Percentiles rank a stretch among this genome's conserved stretches.
Evolutionary conservation across 2,329 filamentous ascomycete species (phyloP).

Genomic region (Aspergillus ustus): DNA sequence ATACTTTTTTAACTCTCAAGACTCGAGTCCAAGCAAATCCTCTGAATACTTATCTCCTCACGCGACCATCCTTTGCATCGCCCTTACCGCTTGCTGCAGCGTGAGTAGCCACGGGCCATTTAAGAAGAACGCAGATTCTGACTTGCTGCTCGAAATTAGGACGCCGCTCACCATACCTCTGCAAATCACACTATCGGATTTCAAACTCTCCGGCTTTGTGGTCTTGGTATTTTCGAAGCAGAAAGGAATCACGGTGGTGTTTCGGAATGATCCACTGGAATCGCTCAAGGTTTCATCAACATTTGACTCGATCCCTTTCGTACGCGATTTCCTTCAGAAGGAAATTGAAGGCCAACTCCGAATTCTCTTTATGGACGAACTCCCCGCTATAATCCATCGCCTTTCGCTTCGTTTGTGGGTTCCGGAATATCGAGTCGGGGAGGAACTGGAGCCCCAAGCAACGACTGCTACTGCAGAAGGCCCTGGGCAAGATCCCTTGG

Average conservation of each 20-base stretch:
- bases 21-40: conserved; percentile 98
- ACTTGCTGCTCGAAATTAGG: conserved; percentile 31
- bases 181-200: conserved; percentile 93
- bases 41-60: conserved; percentile 91
- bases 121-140: not conserved
- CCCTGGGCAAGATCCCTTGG: conserved; percentile 75
- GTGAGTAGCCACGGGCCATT: conserved; percentile 38
- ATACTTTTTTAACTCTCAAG: conserved; percentile 92
- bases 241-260: conserved; percentile 94
- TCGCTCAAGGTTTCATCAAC: conserved; percentile 98
- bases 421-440: conserved; percentile 76
- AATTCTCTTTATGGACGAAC: conserved; percentile 95
- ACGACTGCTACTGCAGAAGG: conserved; percentile 61
- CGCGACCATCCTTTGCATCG: conserved; percentile 89
- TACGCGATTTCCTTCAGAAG: conserved; percentile 93
- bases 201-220: conserved; percentile 94
- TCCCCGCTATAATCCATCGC: conserved; percentile 94
- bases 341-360: conserved; percentile 94
- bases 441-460: conserved; percentile 59
- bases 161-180: conserved; percentile 95
- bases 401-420: conserved; percentile 88
- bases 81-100: conserved; percentile 89
- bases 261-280: conserved; percentile 96
- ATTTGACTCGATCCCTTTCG: conserved; percentile 98
- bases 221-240: conserved; percentile 97